Conservation (phyloP, 2,329 filamentous ascomycete species). For the Colletotrichum limetticola region DNA sequence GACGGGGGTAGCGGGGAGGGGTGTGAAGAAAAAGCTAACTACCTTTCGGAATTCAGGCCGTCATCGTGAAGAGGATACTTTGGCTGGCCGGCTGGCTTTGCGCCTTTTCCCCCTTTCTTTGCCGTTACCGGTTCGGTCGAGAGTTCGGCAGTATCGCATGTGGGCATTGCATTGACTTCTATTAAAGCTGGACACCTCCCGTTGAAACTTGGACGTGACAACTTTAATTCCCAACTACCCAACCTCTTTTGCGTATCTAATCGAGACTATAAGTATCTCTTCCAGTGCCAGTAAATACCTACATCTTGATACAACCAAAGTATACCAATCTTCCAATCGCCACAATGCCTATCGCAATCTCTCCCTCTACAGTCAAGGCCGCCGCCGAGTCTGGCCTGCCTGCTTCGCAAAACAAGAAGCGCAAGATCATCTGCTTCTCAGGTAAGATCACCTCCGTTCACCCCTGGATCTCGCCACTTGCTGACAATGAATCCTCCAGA, state of each 20-base stretch:
- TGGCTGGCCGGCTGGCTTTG: conserved; percentile 7
- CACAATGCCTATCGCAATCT: conserved; percentile 53
- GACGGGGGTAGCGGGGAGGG: conserved; percentile 1
- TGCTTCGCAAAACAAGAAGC: conserved; percentile 51
- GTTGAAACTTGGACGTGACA: conserved; percentile 28
- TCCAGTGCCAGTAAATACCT: neutral
- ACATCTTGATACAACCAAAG: conserved; percentile 3
- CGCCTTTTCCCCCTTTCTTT: neutral
- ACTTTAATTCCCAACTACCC: neutral
- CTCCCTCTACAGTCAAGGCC: conserved; percentile 45
- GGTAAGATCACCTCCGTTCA: conserved; percentile 48
- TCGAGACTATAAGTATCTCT: neutral
- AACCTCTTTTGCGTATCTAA: neutral
- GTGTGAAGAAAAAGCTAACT: conserved; percentile 1
- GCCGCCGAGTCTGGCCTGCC: conserved; percentile 35
- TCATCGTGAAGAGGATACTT: conserved; percentile 21
- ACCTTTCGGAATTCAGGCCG: neutral
- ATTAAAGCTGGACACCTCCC: conserved; percentile 27
- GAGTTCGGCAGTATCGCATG: conserved; percentile 22
- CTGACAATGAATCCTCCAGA: conserved; percentile 53
- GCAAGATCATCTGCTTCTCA: conserved; percentile 69
- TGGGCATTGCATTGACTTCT: conserved; percentile 32
- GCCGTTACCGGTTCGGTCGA: conserved; percentile 25
- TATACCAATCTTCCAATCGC: neutral
- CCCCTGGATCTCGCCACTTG: neutral